phyloP scores from a whole-genome alignment of 495 filamentous ascomycete genomes.

The Amniculicola lignicola region DNA sequence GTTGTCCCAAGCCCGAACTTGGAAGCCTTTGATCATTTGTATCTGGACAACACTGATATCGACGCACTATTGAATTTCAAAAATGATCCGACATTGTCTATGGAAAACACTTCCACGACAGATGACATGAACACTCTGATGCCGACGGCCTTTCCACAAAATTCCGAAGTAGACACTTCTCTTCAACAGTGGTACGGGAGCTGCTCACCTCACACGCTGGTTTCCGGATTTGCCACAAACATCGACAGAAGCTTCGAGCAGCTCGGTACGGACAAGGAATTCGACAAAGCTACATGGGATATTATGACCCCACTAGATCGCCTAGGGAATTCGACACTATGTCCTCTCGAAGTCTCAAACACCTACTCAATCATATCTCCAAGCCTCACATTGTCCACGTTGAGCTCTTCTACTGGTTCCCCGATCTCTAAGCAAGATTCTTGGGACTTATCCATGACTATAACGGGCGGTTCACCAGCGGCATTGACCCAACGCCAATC shows the following conservation, averaged over 20 bases:
- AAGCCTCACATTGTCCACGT: too few species aligned
- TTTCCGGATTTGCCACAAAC: not conserved
- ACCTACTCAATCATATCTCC: too few species aligned
- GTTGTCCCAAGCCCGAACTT: not conserved
- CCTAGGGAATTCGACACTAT: too few species aligned
- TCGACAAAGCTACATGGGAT: too few species aligned
- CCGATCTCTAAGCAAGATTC: too few species aligned
- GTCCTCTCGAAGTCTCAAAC: too few species aligned
- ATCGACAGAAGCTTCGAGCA: not conserved
- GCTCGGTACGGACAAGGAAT: too few species aligned
- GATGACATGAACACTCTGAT: not conserved
- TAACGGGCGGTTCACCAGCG: too few species aligned
- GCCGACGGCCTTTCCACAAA: not conserved
- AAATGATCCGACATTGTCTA: not conserved
- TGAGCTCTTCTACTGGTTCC: too few species aligned
- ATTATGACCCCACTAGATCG: too few species aligned
- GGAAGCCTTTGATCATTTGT: not conserved
- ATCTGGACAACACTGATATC: slow-evolving; percentile 9
- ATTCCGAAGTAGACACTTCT: slow-evolving; percentile 5
- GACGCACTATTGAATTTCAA: slow-evolving; percentile 15
- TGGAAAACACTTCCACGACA: not conserved
- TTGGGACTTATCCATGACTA: too few species aligned
- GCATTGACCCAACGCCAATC: too few species aligned
- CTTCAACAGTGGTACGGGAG: not conserved
- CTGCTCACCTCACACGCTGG: not conserved